Evolutionary conservation across 164 flowering plant genomes (phyloP), one percentile per base, ranked within the genome.

Genomic region (Liquidambar formosana): DNA sequence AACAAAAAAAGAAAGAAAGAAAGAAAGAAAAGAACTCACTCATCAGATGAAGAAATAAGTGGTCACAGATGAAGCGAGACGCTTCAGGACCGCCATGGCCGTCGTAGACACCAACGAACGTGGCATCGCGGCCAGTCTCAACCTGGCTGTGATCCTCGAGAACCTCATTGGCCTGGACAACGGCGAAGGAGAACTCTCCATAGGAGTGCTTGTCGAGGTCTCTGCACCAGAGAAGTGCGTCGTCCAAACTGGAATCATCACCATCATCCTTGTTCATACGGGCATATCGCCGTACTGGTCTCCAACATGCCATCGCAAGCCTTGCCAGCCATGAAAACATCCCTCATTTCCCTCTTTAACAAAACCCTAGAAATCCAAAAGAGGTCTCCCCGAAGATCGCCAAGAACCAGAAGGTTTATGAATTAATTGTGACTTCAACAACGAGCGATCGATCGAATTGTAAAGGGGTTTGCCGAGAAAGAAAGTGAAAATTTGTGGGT

Each of bases 41-140:
- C 51, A 79, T 77, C 5, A 91, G 74, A 79, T 88, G 80, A 19
- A 0, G 66, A 63, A 88, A 88, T 5, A 93, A 84, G 58, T 86
- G 82, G 44, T 87, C 86, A 48, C 73, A 62, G 49, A 91, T 77
- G 71, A 73, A 89, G 46, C 79, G 81, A 19, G 98, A 83, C 23
- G 96, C 91, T 1, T 85, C 90, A 18, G 89, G 84, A 15, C 98
- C 98, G 46, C 92, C 94, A 60, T 91, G 98, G 23, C 98, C 98
- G 66, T 93, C 98, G 64, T 87, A 93, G 38, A 93, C 90, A 0
- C 97, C 97, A 19, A 89, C 81, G 65, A 88, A 93, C 3, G 82
- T 83, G 27, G 84, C 90, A 28, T 69, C 70, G 0, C 23, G 69
- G 0, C 89, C 83, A 1, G 76, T 82, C 76, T 88, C 95, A 14